Evolutionary conservation across 73 alveolate genomes (phyloP).

Genomic region (Paramecium sexaurelia): DNA sequence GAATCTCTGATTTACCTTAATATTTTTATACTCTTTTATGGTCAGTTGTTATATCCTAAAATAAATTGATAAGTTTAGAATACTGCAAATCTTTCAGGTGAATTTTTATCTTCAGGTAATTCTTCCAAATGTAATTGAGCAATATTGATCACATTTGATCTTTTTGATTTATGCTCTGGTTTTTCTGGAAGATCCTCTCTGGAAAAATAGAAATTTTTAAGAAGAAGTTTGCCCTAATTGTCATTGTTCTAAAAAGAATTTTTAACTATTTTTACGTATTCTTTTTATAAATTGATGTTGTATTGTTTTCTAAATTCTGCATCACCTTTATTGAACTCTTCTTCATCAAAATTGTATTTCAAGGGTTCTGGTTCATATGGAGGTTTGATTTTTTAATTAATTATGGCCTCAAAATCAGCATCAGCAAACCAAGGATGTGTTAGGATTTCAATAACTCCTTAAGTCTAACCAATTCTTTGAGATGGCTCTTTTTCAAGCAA

Average conservation of each 20-base stretch:
- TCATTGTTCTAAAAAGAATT: not conserved
- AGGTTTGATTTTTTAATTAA: conserved; percentile 50
- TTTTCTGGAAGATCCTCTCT: conserved; percentile 11
- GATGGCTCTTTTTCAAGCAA: conserved; percentile 84
- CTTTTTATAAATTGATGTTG: not conserved
- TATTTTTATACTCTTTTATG: not conserved
- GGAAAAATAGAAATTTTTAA: not conserved
- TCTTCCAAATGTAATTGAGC: not conserved
- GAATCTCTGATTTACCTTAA: conserved; percentile 7
- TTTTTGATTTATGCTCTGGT: not conserved
- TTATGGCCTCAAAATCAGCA: conserved; percentile 54
- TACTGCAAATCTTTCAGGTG: not conserved
- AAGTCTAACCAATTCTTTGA: conserved; percentile 80
- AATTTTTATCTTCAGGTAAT: not conserved
- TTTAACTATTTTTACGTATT: not conserved
- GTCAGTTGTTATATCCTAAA: not conserved
- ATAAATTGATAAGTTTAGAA: not conserved
- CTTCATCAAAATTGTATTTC: conserved; percentile 66
- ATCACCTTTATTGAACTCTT: conserved; percentile 66
- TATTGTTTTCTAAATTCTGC: conserved; percentile 62
- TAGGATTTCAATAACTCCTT: conserved; percentile 62
- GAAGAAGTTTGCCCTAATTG: not conserved
- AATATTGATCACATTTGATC: not conserved
- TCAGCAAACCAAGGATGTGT: conserved; percentile 65
- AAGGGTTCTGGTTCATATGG: conserved; percentile 66